These are phyloP conservation scores for Arachnomyces sp. DNA, from an alignment of 2,329 filamentous ascomycete genomes.

Conservation along the genomic window DNA sequence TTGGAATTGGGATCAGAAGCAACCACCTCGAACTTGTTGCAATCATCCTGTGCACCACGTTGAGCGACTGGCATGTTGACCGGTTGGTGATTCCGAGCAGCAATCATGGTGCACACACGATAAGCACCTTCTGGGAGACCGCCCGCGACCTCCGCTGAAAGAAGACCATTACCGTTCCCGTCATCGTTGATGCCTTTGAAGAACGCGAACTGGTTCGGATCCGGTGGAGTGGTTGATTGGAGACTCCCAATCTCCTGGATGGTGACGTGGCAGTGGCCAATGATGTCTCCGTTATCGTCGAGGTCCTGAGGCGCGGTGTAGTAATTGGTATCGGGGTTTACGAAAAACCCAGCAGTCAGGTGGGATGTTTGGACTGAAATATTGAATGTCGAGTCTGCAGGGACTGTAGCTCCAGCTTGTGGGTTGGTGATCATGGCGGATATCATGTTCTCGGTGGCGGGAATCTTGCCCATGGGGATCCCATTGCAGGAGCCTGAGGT, in stretches of 20 bases:
- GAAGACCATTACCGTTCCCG: constrained; percentile 45
- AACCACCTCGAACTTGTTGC: constrained; percentile 42
- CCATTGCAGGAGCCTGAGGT: constrained; percentile 46
- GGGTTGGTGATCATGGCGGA: constrained; percentile 46
- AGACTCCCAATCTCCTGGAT: constrained; percentile 42
- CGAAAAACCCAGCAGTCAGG: constrained; percentile 43
- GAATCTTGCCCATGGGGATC: constrained; percentile 49
- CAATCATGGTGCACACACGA: constrained; percentile 56
- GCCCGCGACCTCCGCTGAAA: constrained; percentile 47
- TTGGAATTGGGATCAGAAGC: not conserved
- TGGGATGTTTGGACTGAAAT: constrained; percentile 41
- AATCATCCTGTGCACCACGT: constrained; percentile 59
- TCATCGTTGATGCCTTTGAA: constrained; percentile 62
- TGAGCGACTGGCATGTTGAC: constrained; percentile 60
- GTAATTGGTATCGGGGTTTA: constrained; percentile 45
- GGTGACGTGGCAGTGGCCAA: constrained; percentile 34
- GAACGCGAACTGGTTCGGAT: constrained; percentile 50
- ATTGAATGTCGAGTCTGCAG: constrained; percentile 35
- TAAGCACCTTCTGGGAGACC: constrained; percentile 57
- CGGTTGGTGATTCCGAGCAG: constrained; percentile 58
- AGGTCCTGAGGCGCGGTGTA: constrained; percentile 48
- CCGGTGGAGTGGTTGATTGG: constrained; percentile 45
- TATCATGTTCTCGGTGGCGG: constrained; percentile 43
- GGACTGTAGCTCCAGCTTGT: constrained; percentile 30
- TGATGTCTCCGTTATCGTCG: constrained; percentile 26